Evolutionary conservation across 495 filamentous ascomycete genomes (phyloP).

Genomic region (Astrothelium macrocarpum): DNA sequence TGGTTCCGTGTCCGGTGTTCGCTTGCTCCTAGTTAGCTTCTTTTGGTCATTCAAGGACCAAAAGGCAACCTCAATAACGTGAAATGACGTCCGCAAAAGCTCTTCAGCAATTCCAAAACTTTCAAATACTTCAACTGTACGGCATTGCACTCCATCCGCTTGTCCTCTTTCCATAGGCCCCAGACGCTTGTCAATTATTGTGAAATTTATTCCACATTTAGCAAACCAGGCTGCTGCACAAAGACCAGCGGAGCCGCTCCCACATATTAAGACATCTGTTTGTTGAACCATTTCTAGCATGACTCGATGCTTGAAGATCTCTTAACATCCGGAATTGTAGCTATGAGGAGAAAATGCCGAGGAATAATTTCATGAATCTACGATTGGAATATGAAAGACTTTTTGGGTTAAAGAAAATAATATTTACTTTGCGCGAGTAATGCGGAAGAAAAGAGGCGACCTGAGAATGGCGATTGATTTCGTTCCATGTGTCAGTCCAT

Average conservation of each 20-base stretch:
- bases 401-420: too few relatives aligned
- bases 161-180: slow-evolving; percentile 60
- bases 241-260: slow-evolving; percentile 9
- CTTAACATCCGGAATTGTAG: not conserved
- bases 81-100: slow-evolving; percentile 61
- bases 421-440: too few relatives aligned
- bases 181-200: slow-evolving; percentile 50
- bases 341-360: not conserved
- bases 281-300: slow-evolving; percentile 4
- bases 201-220: slow-evolving; percentile 1
- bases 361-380: too few relatives aligned
- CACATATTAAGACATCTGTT: slow-evolving; percentile 8
- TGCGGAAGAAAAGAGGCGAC: too few relatives aligned
- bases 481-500: too few relatives aligned
- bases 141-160: slow-evolving; percentile 72
- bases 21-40: slow-evolving; percentile 41
- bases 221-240: slow-evolving; percentile 9
- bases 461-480: too few relatives aligned
- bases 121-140: slow-evolving; percentile 74
- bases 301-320: not conserved
- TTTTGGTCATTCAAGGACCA: slow-evolving; percentile 32
- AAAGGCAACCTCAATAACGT: slow-evolving; percentile 50
- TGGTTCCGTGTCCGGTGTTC: slow-evolving; percentile 50
- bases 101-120: slow-evolving; percentile 64
- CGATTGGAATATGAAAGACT: too few relatives aligned